Base-by-base conservation (phyloP, 2,329 filamentous ascomycete species). In the Hysterium pulicare region DNA sequence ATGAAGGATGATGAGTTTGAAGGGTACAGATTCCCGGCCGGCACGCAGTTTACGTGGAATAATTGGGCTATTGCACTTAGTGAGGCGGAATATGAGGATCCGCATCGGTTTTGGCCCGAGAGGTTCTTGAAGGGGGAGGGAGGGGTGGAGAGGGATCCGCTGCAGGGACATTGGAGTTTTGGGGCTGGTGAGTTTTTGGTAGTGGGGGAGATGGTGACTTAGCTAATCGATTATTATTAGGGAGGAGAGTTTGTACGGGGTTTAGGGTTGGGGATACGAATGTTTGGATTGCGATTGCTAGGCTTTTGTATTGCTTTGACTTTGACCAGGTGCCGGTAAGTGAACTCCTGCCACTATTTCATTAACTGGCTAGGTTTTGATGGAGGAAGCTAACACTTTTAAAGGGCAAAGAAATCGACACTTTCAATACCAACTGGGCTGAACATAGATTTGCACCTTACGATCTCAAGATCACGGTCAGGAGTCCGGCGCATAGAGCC, bases 151-250 rank as follows among this genome's bases (percentile, higher is more conserved):
- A n/a, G n/a, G n/a, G 53, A 59, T 42, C 47, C 51, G n/a, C 34
- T 58, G 17, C 52, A 51, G 17, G 60, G 60, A 13, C 59, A 64
- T 39, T 60, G 50, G 47, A 44, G 44, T n/a, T 58, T 58, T 43
- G 55, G 53, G 10, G 22, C 40, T 22, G 47, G n/a, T n/a, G n/a
- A n/a, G n/a, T n/a, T n/a, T n/a, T n/a, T n/a, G n/a, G n/a, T n/a
- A n/a, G n/a, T n/a, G n/a, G n/a, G n/a, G n/a, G n/a, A n/a, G n/a
- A n/a, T n/a, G n/a, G n/a, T n/a, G n/a, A n/a, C n/a, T n/a, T n/a
- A n/a, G n/a, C n/a, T n/a, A n/a, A n/a, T n/a, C n/a, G n/a, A n/a
- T n/a, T n/a, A n/a, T n/a, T n/a, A n/a, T n/a, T n/a, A n/a, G n/a
- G 47, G 41, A 39, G 49, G 10, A 35, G 49, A 22, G 48, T 55